A percentile compares a stretch with the other conserved stretches of the same genome.
phyloP scores from a whole-genome alignment of 140 eudicot genomes.

The Stevia rebaudiana region DNA sequence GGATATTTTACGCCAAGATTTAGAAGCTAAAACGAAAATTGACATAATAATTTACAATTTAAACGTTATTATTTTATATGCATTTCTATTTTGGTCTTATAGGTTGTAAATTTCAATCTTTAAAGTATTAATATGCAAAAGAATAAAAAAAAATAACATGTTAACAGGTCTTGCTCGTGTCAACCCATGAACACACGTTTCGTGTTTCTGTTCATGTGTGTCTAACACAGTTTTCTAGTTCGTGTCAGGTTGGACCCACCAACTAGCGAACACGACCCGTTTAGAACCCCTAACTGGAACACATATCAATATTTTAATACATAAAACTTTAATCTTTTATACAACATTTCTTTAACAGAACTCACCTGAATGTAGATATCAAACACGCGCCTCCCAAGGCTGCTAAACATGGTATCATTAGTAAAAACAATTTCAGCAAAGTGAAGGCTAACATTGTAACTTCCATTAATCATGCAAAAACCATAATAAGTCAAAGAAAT shows the following conservation, averaged over 20 bases:
- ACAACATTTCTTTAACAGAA: background rate
- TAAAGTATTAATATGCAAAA: background rate
- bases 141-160: background rate
- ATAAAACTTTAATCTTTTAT: background rate
- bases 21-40: too few relatives aligned
- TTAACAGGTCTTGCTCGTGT: background rate
- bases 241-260: background rate
- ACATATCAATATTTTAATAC: background rate
- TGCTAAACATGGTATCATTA: slow-evolving; percentile 36
- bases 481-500: slow-evolving; percentile 61
- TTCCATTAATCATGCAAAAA: slow-evolving; percentile 52
- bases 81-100: background rate
- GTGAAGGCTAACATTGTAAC: slow-evolving; percentile 67
- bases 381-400: slow-evolving; percentile 74
- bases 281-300: background rate
- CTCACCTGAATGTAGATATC: slow-evolving; percentile 69
- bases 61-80: too few relatives aligned
- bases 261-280: background rate
- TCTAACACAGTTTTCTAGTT: background rate
- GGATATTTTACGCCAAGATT: background rate
- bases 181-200: background rate
- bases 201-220: background rate
- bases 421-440: slow-evolving; percentile 66
- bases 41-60: too few relatives aligned
- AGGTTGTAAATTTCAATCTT: background rate